Percentiles rank a stretch among this genome's conserved stretches.
phyloP scores from a whole-genome alignment of 1,284 basidiomycete species.

The Apiotrichum veenhuisii region DNA sequence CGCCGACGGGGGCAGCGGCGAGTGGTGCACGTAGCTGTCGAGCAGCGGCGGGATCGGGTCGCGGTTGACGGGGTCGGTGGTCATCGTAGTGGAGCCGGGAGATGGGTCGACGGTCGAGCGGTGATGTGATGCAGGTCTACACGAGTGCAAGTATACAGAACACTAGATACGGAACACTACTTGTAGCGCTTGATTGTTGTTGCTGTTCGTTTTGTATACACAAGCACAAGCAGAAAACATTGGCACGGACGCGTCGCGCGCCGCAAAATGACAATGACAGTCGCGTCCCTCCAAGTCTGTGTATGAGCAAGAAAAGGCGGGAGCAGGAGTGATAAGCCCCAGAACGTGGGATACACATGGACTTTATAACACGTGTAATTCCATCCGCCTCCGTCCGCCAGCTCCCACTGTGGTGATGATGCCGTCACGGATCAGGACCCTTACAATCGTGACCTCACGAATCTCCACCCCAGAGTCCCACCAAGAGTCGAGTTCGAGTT shows the following conservation, averaged over 20 bases:
- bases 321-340: background rate
- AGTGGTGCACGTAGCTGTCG: constrained; percentile 79
- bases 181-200: background rate
- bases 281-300: background rate
- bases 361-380: too few relatives aligned
- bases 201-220: background rate
- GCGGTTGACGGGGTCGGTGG: constrained; percentile 51
- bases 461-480: too few relatives aligned
- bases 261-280: background rate
- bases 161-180: too few relatives aligned
- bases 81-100: background rate
- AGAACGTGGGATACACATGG: background rate
- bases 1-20: constrained; percentile 60
- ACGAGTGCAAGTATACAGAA: too few relatives aligned
- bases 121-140: background rate
- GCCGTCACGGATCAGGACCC: too few relatives aligned
- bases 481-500: background rate
- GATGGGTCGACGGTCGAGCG: background rate
- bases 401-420: too few relatives aligned
- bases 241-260: background rate
- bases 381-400: too few relatives aligned
- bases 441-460: too few relatives aligned
- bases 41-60: constrained; percentile 59
- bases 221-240: background rate
- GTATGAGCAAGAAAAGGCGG: too few relatives aligned